Base-by-base conservation (phyloP, 2,329 filamentous ascomycete species). In the Talaromyces sp. region DNA sequence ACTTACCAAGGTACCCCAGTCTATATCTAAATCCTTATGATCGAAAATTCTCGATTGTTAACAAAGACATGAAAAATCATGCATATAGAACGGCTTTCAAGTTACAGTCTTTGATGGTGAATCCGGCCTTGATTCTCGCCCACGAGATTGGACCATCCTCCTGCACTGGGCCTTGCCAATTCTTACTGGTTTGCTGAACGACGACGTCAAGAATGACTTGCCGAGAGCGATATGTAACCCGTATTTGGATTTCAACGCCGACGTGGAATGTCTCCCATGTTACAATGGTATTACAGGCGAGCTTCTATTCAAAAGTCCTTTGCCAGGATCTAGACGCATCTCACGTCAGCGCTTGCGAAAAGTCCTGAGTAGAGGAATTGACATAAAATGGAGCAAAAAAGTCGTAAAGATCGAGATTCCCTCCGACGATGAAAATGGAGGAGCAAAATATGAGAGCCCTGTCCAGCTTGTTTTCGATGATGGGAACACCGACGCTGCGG, bases 261-360 rank as follows among this genome's bases (percentile, higher is more conserved):
- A 64, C 5, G 47, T 45, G 31, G 62, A 64, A 33, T 64, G 62
- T 7, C 43, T 64, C 8, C 62, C 62, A 19, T 60, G 56, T 45
- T 64, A 64, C 35, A 60, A 64, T 41, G 62, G 62, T 16, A 60
- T 45, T n/a, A 64, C 62, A 2, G 62, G 62, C 19, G 62, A 64
- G 10, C n/a, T 64, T 10, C 56, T 64, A 6, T 64, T 64, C 37
- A 64, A 60, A 24, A 64, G 62, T 11, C 45, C 62, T 16, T 16
- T 64, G 9, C 62, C 56, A n/a, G 62, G 56, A n/a, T 52, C 62
- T 22, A 43, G 62, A 45, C 62, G 62, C 16, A 37, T 64, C 4
- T 64, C 62, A 33, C 31, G 62, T 13, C 56, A 64, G 31, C 56
- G 62, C 22, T 10, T 64, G 6, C 56, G 62, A 22, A 59, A 33